phyloP scores from a whole-genome alignment of 2,329 filamentous ascomycete species.

The Leptographium lundbergii region DNA sequence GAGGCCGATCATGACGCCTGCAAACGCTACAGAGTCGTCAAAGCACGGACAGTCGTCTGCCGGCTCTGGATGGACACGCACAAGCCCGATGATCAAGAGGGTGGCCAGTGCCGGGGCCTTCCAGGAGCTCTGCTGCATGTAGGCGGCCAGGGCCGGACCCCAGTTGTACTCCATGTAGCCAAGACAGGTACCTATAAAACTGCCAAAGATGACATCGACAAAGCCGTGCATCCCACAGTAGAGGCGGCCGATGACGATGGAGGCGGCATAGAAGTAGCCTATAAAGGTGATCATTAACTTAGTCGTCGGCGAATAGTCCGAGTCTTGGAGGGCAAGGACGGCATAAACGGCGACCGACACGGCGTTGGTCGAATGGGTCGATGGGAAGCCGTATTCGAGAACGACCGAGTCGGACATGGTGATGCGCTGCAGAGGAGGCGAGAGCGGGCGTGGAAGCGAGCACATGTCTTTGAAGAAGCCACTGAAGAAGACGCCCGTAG shows the following conservation, averaged over 20 bases:
- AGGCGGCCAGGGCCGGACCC: conserved; percentile 52
- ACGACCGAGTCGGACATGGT: conserved; percentile 95
- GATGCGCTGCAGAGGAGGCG: conserved; percentile 83
- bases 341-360: conserved; percentile 79
- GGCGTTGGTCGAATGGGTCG: conserved; percentile 93
- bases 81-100: conserved; percentile 57
- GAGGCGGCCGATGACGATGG: conserved; percentile 79
- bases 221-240: conserved; percentile 99
- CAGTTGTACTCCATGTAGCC: conserved; percentile 47
- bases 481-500: conserved; percentile 70
- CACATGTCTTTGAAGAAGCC: conserved; percentile 91
- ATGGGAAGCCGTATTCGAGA: conserved; percentile 93
- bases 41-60: conserved; percentile 96
- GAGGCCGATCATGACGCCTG: conserved; percentile 76
- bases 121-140: conserved; percentile 53
- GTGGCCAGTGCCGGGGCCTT: conserved; percentile 51
- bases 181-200: conserved; percentile 57
- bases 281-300: conserved; percentile 52
- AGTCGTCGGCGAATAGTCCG: conserved; percentile 43
- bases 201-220: conserved; percentile 76
- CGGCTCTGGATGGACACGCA: conserved; percentile 87
- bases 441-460: conserved; percentile 82
- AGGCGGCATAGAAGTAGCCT: conserved; percentile 74
- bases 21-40: conserved; percentile 89
- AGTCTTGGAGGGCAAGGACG: conserved; percentile 58